Evolutionary conservation across 2,329 filamentous ascomycete species (phyloP), one percentile per base, ranked within the genome.

Genomic region (Claviceps maximensis): DNA sequence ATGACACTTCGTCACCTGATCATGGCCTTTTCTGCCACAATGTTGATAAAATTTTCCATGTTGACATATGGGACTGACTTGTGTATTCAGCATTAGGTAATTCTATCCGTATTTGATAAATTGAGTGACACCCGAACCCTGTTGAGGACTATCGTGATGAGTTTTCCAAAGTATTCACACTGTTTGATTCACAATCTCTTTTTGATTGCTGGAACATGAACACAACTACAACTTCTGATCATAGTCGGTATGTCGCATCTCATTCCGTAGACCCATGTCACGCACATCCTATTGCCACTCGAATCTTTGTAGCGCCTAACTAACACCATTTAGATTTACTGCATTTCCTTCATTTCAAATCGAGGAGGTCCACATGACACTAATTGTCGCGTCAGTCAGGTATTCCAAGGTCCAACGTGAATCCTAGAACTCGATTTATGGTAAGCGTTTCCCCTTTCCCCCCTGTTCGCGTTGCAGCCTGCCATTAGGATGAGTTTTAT

Each of bases 1-100:
- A 74, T 82, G 79, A 82, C 66, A 80, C 65, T 71, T 82, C 79
- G 79, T 82, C 79, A 81, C 68, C 79, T 82, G 79, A 82, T 69
- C 65, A 66, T 72, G 71, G 64, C 58, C 27, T 60, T 65, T 54
- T 12, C 21, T 27, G 49, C 59, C 21, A 21, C 13, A 40, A 25
- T 29, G 12, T 53, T 57, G 44, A 59, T 56, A 58, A 51, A 53
- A 55, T 47, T 31, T 47, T 53, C 33, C 54, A 58, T 53, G 19
- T 31, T 29, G 36, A 27, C 2, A 23, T 27, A 21, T 36, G 6
- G 15, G 57, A 60, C 68, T 71, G 62, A 71, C 65, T 58, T 25
- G 7, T 45, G 21, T 45, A 36, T 19, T 36, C 46, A 49, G 55
- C 51, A 49, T 56, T 56, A 58, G 58, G 58, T 62, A 71, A 68